phyloP scores from a whole-genome alignment of 1,284 basidiomycete species.

The Sanghuangporus baumii region DNA sequence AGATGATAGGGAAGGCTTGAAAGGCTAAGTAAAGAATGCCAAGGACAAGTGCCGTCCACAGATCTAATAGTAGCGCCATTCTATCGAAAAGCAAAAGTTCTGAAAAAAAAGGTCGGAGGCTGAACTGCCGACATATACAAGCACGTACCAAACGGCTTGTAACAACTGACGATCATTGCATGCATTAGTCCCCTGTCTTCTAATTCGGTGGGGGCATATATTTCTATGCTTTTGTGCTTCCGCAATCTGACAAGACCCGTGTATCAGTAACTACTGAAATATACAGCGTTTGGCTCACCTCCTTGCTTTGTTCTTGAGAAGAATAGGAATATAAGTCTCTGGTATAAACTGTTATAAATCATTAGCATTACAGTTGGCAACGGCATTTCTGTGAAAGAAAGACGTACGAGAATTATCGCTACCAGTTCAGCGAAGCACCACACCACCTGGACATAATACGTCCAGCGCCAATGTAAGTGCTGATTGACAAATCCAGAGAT shows the following conservation, averaged over 20 bases:
- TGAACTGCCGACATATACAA: not conserved
- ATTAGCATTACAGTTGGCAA: not conserved
- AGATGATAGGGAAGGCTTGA: conserved; percentile 68
- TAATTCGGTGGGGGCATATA: conserved; percentile 29
- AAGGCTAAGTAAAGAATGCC: conserved; percentile 76
- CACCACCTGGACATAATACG: conserved; percentile 62
- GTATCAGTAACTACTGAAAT: not conserved
- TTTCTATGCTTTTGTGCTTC: conserved; percentile 36
- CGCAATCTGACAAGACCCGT: conserved; percentile 25
- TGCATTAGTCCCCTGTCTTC: conserved; percentile 30
- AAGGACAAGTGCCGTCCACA: conserved; percentile 59
- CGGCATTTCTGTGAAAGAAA: not conserved
- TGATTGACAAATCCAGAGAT: conserved; percentile 46
- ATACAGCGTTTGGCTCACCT: conserved; percentile 20
- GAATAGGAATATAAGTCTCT: conserved; percentile 69
- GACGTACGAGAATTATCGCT: conserved; percentile 43
- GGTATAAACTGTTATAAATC: conserved; percentile 45
- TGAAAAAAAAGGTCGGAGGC: conserved; percentile 25
- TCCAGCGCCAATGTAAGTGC: conserved; percentile 74
- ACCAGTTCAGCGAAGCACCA: conserved; percentile 49
- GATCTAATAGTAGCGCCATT: conserved; percentile 70
- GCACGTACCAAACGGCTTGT: conserved; percentile 66
- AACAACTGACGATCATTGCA: conserved; percentile 50
- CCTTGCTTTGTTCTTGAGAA: conserved; percentile 54
- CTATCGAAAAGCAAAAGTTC: conserved; percentile 65